Conservation (phyloP, 192 early-diverging fungal species). For the Backusella circina region DNA sequence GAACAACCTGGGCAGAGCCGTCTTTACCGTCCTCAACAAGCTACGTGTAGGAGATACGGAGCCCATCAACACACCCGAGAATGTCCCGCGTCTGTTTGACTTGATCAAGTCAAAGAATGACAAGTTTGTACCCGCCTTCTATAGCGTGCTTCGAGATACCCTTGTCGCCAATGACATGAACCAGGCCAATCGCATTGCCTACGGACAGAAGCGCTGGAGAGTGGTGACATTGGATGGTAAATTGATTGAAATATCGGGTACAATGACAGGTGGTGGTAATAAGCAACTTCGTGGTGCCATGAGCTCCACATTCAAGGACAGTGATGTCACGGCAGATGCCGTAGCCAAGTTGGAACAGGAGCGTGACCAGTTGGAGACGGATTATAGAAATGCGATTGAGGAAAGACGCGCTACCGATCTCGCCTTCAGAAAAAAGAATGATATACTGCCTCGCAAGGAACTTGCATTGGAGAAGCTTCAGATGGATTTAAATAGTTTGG, state of each 20-base stretch:
- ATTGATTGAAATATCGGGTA: constrained; percentile 86
- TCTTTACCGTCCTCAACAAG: constrained; percentile 81
- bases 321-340: constrained; percentile 48
- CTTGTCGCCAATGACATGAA: constrained; percentile 81
- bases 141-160: constrained; percentile 81
- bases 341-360: constrained; percentile 58
- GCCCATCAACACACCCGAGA: constrained; percentile 66
- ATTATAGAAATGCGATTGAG: constrained; percentile 46
- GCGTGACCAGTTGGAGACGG: constrained; percentile 53
- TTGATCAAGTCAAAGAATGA: constrained; percentile 74
- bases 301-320: constrained; percentile 69
- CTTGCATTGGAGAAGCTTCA: constrained; percentile 62
- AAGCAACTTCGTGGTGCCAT: constrained; percentile 79
- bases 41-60: constrained; percentile 48
- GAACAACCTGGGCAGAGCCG: constrained; percentile 83
- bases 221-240: constrained; percentile 94
- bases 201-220: constrained; percentile 74
- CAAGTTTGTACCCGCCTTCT: constrained; percentile 80
- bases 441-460: constrained; percentile 54
- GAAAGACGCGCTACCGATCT: constrained; percentile 37
- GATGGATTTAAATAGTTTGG: constrained; percentile 67
- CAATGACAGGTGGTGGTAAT: constrained; percentile 90
- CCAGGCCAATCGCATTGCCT: constrained; percentile 88
- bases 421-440: constrained; percentile 47
- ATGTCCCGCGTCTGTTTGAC: constrained; percentile 87